phyloP scores from a whole-genome alignment of 495 filamentous ascomycete genomes.

The Lichina pygmaea region DNA sequence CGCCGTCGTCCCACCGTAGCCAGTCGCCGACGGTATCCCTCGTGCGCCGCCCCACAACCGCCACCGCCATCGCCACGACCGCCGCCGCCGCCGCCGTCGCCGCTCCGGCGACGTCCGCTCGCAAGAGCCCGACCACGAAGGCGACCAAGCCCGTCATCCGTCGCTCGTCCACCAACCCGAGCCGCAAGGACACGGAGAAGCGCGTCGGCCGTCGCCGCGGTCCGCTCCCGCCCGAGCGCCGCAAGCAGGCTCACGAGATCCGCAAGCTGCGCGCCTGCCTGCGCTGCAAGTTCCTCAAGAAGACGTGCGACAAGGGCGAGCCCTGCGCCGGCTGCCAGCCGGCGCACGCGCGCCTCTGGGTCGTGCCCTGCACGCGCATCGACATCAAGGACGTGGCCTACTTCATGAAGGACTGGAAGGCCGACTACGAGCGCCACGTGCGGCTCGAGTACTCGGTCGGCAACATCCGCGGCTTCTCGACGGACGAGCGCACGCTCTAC shows the following conservation, averaged over 20 bases:
- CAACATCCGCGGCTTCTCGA: slow-evolving; percentile 36
- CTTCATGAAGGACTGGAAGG: slow-evolving; percentile 97
- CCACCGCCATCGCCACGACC: slow-evolving; percentile 38
- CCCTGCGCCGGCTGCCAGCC: slow-evolving; percentile 82
- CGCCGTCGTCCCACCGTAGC: slow-evolving; percentile 4
- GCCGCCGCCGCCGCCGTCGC: slow-evolving; percentile 23
- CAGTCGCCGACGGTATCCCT: neutral
- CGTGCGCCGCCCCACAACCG: slow-evolving; percentile 22
- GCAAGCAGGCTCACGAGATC: slow-evolving; percentile 83
- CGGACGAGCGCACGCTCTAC: slow-evolving; percentile 30
- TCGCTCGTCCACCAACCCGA: slow-evolving; percentile 36
- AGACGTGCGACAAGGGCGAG: slow-evolving; percentile 90
- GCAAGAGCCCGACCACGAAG: slow-evolving; percentile 60
- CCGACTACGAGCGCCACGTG: slow-evolving; percentile 75
- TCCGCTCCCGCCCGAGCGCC: slow-evolving; percentile 72
- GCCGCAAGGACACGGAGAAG: slow-evolving; percentile 65
- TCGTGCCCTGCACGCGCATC: slow-evolving; percentile 83
- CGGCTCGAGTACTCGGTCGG: slow-evolving; percentile 28
- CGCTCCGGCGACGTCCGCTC: slow-evolving; percentile 35
- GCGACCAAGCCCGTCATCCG: slow-evolving; percentile 49
- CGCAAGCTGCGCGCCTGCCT: slow-evolving; percentile 75
- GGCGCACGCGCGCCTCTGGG: slow-evolving; percentile 77
- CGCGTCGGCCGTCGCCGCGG: slow-evolving; percentile 67
- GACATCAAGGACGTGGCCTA: slow-evolving; percentile 92
- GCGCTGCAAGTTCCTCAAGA: slow-evolving; percentile 94